A percentile compares a stretch with the other conserved stretches of the same genome.
phyloP scores from a whole-genome alignment of 331 rosid species.

The Acacia concinna region DNA sequence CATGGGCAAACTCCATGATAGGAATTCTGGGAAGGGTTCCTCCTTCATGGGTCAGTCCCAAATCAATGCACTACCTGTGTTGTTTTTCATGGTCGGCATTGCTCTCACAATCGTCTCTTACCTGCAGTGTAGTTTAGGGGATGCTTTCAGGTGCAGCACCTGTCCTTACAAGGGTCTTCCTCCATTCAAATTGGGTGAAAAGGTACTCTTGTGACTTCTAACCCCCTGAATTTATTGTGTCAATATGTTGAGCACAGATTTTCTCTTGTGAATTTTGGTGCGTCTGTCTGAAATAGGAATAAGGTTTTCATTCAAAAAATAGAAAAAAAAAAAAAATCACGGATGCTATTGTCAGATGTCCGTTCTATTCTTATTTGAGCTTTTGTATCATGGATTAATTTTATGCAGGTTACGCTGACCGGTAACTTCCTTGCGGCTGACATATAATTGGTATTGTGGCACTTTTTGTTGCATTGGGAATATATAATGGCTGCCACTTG shows the following conservation, averaged over 20 bases:
- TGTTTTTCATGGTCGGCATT: neutral
- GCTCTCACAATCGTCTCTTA: conserved; percentile 12
- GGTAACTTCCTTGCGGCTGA: conserved; percentile 82
- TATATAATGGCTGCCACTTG: neutral
- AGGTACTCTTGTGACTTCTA: conserved; percentile 50
- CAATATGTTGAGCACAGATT: neutral
- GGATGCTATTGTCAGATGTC: no score
- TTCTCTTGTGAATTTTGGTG: neutral
- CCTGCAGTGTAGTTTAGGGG: conserved; percentile 91
- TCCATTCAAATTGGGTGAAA: conserved; percentile 88
- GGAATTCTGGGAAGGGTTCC: conserved; percentile 1
- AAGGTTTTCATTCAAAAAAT: no score
- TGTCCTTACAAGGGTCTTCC: conserved; percentile 99
- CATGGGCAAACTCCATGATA: neutral
- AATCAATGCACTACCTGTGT: neutral
- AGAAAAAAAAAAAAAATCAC: no score
- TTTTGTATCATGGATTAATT: neutral
- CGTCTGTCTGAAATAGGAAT: no score
- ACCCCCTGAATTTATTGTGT: neutral
- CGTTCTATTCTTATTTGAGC: no score
- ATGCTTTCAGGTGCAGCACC: conserved; percentile 93
- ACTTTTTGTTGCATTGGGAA: neutral
- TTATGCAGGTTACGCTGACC: conserved; percentile 67
- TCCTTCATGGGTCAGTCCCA: neutral
- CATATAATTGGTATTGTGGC: conserved; percentile 35